A percentile compares a stretch with the other conserved stretches of the same genome.
Conservation (phyloP, 1,139 yeast genomes). For the Taphrina sp. region DNA sequence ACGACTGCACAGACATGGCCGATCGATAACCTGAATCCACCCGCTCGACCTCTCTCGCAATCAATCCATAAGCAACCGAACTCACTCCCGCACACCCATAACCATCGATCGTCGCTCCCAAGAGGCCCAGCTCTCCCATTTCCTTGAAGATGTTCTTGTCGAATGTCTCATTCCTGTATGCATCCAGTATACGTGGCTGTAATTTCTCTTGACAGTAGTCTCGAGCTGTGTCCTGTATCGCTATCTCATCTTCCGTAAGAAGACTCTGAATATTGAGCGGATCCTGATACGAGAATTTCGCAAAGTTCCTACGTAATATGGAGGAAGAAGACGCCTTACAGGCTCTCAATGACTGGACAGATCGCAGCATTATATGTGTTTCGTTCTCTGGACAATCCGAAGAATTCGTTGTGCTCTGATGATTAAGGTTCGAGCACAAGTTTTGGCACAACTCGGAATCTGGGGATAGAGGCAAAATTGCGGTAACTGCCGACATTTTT, state of each 20-base stretch:
- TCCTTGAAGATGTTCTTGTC: slow-evolving; percentile 43
- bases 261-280: slow-evolving; percentile 45
- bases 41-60: slow-evolving; percentile 50
- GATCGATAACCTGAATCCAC: slow-evolving; percentile 51
- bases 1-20: slow-evolving; percentile 52
- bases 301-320: too few species aligned
- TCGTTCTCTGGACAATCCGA: too few species aligned
- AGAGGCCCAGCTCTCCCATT: slow-evolving; percentile 49
- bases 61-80: slow-evolving; percentile 49
- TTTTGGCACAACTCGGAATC: too few species aligned
- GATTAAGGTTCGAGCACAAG: too few species aligned
- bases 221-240: slow-evolving; percentile 47
- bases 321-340: too few species aligned
- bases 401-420: too few species aligned
- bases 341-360: too few species aligned
- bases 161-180: slow-evolving; percentile 47
- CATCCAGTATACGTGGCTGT: slow-evolving; percentile 48
- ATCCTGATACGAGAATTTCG: slow-evolving; percentile 39
- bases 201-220: slow-evolving; percentile 47
- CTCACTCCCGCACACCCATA: slow-evolving; percentile 51
- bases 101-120: slow-evolving; percentile 49
- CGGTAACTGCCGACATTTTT: too few species aligned
- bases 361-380: too few species aligned
- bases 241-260: slow-evolving; percentile 48
- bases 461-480: too few species aligned